Evolutionary conservation across 192 early-diverging fungal species (phyloP).

Genomic region (Linnemannia exigua): DNA sequence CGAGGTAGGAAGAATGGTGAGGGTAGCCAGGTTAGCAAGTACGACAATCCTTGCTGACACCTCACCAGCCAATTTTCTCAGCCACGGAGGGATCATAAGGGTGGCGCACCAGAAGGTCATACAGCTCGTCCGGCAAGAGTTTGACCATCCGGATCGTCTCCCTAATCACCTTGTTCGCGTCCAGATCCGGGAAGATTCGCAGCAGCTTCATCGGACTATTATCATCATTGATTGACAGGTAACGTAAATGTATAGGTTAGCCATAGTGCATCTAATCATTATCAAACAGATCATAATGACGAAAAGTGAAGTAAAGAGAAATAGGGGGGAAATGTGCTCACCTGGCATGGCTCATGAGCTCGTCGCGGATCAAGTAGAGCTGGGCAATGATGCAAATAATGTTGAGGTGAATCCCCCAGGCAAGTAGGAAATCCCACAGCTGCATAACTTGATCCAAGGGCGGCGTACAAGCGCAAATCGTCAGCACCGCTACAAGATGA

Average conservation of each 20-base stretch:
- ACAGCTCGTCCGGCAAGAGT: conserved; percentile 76
- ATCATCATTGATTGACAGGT: neutral
- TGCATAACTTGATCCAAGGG: conserved; percentile 87
- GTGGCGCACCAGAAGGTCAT: conserved; percentile 83
- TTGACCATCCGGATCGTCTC: conserved; percentile 68
- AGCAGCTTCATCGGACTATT: conserved; percentile 80
- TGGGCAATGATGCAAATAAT: conserved; percentile 92
- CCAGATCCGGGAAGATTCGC: conserved; percentile 73
- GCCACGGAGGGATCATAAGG: conserved; percentile 75
- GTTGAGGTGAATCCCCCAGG: conserved; percentile 94
- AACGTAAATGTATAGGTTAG: neutral
- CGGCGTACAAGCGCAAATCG: conserved; percentile 90
- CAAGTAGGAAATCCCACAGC: conserved; percentile 95
- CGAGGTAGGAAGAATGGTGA: neutral
- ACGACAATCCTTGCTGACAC: neutral
- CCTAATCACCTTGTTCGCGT: conserved; percentile 72
- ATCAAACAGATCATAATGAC: neutral
- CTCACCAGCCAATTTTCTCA: conserved; percentile 53
- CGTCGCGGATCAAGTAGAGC: conserved; percentile 79
- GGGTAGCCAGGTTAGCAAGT: neutral
- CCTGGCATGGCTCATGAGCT: conserved; percentile 80
- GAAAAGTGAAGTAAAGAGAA: neutral
- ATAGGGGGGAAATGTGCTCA: conserved; percentile 22
- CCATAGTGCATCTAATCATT: neutral
- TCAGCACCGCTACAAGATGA: conserved; percentile 80